These are phyloP conservation scores for Gastrolobium bilobum DNA, from an alignment of 306 rosid species.

Conservation along the genomic window DNA sequence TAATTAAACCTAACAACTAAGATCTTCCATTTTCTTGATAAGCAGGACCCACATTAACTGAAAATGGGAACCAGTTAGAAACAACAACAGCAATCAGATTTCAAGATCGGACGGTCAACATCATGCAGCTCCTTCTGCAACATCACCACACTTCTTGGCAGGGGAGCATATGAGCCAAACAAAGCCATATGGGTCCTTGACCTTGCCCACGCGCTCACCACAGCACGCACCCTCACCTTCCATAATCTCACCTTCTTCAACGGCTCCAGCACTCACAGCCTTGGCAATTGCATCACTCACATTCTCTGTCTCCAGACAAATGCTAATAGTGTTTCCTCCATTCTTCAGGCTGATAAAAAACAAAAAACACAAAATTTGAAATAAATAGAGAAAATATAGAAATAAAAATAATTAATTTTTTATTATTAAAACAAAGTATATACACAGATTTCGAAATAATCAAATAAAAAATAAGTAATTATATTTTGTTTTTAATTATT, in stretches of 20 bases:
- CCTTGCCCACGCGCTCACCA: not conserved
- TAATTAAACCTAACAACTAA: too few species aligned
- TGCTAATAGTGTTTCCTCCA: not conserved
- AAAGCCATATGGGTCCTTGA: not conserved
- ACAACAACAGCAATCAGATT: too few species aligned
- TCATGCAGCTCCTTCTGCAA: not conserved
- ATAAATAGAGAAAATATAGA: too few species aligned
- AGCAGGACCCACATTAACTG: too few species aligned
- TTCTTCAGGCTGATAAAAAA: not conserved
- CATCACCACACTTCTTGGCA: not conserved
- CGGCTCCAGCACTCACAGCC: not conserved
- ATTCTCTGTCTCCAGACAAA: not conserved
- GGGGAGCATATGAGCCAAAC: not conserved
- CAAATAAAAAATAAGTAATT: too few species aligned
- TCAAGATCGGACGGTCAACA: not conserved
- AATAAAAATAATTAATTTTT: too few species aligned
- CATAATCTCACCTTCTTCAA: not conserved
- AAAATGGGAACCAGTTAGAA: too few species aligned
- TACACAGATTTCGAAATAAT: too few species aligned
- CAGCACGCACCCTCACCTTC: not conserved
- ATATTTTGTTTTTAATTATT: too few species aligned
- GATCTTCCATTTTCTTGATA: too few species aligned
- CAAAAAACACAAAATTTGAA: not conserved
- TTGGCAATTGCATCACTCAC: not conserved
- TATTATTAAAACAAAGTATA: too few species aligned